Percentiles rank a stretch among this genome's conserved stretches.
These are phyloP conservation scores for Apiospora koreana DNA, from an alignment of 2,329 filamentous ascomycete species.

Conservation along the genomic window DNA sequence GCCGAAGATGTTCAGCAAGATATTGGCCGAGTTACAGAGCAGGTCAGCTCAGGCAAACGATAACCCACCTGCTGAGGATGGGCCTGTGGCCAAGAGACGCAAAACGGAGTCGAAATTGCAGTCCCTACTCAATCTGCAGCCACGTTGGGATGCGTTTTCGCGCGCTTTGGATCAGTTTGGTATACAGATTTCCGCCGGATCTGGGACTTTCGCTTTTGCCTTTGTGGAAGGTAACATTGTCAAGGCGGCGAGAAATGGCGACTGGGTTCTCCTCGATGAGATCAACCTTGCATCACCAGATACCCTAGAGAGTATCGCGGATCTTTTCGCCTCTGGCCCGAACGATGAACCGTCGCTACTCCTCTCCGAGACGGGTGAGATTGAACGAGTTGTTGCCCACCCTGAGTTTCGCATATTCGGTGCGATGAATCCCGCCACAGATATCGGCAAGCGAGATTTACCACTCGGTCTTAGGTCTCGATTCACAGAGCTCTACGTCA, in stretches of 20 bases:
- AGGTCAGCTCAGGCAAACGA: constrained; percentile 38
- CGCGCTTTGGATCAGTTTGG: constrained; percentile 76
- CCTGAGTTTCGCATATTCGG: constrained; percentile 94
- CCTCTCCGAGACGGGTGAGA: constrained; percentile 89
- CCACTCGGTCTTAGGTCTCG: constrained; percentile 85
- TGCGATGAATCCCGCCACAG: constrained; percentile 98
- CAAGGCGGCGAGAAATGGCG: constrained; percentile 91
- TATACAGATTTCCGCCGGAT: constrained; percentile 71
- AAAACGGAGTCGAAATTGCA: constrained; percentile 69
- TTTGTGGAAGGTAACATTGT: constrained; percentile 97
- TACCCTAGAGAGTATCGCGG: constrained; percentile 89
- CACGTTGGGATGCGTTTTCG: constrained; percentile 81
- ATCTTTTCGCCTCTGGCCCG: constrained; percentile 75
- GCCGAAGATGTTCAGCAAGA: constrained; percentile 79
- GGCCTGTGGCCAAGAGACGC: constrained; percentile 70
- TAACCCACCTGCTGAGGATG: constrained; percentile 41
- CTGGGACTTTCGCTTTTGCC: constrained; percentile 83
- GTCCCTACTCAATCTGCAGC: constrained; percentile 55
- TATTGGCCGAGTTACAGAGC: constrained; percentile 56
- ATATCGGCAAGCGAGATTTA: constrained; percentile 93
- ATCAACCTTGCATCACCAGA: constrained; percentile 96
- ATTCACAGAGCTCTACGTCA: constrained; percentile 95
- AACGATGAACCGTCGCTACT: constrained; percentile 78
- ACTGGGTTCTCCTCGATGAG: constrained; percentile 96
- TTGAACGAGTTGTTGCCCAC: constrained; percentile 86